These are phyloP conservation scores for Erodium texanum DNA, from an alignment of 441 rosid genomes.

Conservation along the genomic window DNA sequence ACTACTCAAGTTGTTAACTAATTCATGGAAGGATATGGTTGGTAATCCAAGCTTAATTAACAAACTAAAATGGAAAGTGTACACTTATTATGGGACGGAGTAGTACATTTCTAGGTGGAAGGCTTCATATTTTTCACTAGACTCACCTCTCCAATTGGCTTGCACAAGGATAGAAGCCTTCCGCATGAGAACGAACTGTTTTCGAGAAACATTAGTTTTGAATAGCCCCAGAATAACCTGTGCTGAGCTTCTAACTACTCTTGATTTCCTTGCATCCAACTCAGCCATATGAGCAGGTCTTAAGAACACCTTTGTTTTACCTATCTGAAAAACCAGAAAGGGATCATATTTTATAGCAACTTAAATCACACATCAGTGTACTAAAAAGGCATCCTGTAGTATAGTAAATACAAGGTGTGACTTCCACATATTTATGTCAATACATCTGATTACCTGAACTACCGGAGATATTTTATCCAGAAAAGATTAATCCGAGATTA, in stretches of 20 bases:
- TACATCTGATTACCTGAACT: too few species aligned
- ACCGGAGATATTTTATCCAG: too few species aligned
- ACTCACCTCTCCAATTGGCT: slow-evolving; percentile 74
- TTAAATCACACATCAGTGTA: neutral
- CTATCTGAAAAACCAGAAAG: slow-evolving; percentile 55
- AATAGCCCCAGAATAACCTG: slow-evolving; percentile 71
- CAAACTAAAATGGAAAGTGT: neutral
- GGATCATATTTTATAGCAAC: slow-evolving; percentile 19
- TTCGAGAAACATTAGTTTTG: slow-evolving; percentile 62
- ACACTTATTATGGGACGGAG: neutral
- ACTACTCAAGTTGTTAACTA: neutral
- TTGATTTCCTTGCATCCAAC: slow-evolving; percentile 77
- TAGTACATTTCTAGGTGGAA: neutral
- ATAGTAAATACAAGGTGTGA: neutral
- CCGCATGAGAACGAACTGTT: slow-evolving; percentile 60
- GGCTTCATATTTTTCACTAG: neutral
- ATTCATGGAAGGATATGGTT: neutral
- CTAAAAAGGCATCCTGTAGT: neutral
- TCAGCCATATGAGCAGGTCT: slow-evolving; percentile 99
- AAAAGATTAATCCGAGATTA: too few species aligned
- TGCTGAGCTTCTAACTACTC: slow-evolving; percentile 74
- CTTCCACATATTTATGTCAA: neutral
- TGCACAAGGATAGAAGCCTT: slow-evolving; percentile 55
- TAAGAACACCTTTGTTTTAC: slow-evolving; percentile 86
- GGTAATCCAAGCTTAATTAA: neutral